Base-by-base conservation (phyloP, 2,329 filamentous ascomycete species). In the Paraconiothyrium brasiliense region DNA sequence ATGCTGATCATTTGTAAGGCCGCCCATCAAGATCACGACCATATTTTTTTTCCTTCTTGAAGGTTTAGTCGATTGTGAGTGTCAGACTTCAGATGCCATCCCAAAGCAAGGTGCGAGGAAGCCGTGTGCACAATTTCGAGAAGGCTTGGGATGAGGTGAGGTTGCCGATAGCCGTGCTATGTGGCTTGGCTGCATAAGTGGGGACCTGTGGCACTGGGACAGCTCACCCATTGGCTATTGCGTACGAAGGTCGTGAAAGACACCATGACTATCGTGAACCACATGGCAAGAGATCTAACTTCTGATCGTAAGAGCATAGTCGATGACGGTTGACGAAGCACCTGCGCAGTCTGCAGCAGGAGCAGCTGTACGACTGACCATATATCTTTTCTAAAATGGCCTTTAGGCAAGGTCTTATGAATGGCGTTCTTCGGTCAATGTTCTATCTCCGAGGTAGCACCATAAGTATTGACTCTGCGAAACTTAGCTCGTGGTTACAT, bases 101-200 rank as follows among this genome's bases (percentile, higher is more conserved):
- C 24, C 30, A 16, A 13, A 32, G 46, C 10, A 4, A 24, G n/a
- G 14, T 20, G 24, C 24, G 46, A 48, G 46, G 46, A 48, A 11
- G 46, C 22, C 22, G 24, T 32, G 10, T 30, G 46, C 30, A 52
- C 34, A 41, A 35, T 1, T 5, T 5, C 20, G 49, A 37, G 13
- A 4, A n/a, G 14, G 4, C 11, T 16, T 43, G 24, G 13, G 37
- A 44, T 44, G 39, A 39, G 39, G 27, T 24, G 11, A 30, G 51
- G 51, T 43, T 54, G 37, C 39, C 52, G 39, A 44, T 55, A 55
- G 27, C 52, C 52, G 52, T 52, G 16, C 1, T 24, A 14, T 43
- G 50, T 55, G 52, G 52, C 52, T 55, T 55, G 52, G 52, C 39
- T 46, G 52, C 52, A 55, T 55, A 24, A 16, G 50, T 43, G 50